Evolutionary conservation across 139 green algal genomes (phyloP).

Genomic region (Chlamydomonas schloesseri): DNA sequence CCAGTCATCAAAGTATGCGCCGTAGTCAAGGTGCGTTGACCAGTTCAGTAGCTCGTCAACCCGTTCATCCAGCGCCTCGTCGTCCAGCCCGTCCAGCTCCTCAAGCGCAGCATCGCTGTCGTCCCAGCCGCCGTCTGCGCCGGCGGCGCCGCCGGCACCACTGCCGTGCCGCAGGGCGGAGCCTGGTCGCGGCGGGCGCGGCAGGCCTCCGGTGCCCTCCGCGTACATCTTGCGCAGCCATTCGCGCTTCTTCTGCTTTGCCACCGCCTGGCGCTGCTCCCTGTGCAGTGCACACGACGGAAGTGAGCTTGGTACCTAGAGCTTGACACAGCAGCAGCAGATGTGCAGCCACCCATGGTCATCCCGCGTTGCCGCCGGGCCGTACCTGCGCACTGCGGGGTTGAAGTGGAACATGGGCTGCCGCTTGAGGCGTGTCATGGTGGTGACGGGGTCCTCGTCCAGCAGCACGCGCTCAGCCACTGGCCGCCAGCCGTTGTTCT

Average conservation of each 20-base stretch:
- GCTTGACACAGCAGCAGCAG: neutral
- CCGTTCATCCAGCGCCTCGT: slow-evolving; percentile 38
- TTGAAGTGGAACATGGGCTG: slow-evolving; percentile 62
- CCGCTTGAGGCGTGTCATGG: slow-evolving; percentile 32
- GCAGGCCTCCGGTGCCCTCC: neutral
- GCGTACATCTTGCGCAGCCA: slow-evolving; percentile 74
- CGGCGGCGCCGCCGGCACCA: neutral
- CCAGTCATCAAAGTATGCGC: slow-evolving; percentile 66
- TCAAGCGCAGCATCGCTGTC: neutral
- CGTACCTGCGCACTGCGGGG: slow-evolving; percentile 57
- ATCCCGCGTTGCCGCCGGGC: neutral
- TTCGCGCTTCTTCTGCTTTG: slow-evolving; percentile 67
- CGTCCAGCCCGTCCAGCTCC: slow-evolving; percentile 21
- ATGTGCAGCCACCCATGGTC: neutral
- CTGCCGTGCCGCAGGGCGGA: neutral
- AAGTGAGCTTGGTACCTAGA: too few species aligned
- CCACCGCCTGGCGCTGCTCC: slow-evolving; percentile 43
- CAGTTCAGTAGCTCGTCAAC: slow-evolving; percentile 61
- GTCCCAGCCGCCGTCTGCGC: neutral
- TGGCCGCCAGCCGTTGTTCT: slow-evolving; percentile 85
- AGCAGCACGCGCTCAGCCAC: slow-evolving; percentile 68
- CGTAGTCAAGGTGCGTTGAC: slow-evolving; percentile 65
- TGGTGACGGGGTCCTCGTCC: slow-evolving; percentile 58
- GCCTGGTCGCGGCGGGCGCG: neutral
- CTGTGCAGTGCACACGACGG: too few species aligned